Percentiles rank a stretch among this genome's conserved stretches.
Conservation (phyloP, 768 basidiomycete genomes). For the Suillus ampliporus region DNA sequence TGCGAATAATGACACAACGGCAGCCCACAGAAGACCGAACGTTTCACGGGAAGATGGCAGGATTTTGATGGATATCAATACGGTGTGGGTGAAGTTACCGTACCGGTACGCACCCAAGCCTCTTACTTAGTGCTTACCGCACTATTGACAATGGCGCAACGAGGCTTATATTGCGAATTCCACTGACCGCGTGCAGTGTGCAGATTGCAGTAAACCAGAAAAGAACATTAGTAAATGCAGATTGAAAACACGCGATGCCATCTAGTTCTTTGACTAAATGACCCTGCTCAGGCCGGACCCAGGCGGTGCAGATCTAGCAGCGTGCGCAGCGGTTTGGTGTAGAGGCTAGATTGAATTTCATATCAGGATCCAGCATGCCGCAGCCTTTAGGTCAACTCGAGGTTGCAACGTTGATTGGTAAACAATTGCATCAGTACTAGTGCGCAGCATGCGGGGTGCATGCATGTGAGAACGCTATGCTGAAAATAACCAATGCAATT, state of each 20-base stretch:
- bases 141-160: neutral
- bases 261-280: neutral
- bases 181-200: neutral
- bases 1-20: neutral
- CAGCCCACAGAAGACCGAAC: neutral
- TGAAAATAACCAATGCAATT: neutral
- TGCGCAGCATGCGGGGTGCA: neutral
- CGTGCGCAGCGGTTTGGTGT: too few relatives aligned
- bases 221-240: neutral
- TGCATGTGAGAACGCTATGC: neutral
- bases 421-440: neutral
- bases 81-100: neutral
- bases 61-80: neutral
- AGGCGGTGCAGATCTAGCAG: too few relatives aligned
- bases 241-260: neutral
- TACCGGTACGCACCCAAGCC: neutral
- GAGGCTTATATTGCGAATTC: neutral
- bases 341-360: neutral
- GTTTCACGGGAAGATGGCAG: neutral
- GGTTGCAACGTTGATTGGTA: neutral
- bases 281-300: neutral
- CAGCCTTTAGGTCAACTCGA: too few relatives aligned
- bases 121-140: neutral
- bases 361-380: neutral
- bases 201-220: neutral